A percentile compares a stretch with the other conserved stretches of the same genome.
Evolutionary conservation across 1,139 yeast species (phyloP).

Genomic region (Neolecta irregularis): DNA sequence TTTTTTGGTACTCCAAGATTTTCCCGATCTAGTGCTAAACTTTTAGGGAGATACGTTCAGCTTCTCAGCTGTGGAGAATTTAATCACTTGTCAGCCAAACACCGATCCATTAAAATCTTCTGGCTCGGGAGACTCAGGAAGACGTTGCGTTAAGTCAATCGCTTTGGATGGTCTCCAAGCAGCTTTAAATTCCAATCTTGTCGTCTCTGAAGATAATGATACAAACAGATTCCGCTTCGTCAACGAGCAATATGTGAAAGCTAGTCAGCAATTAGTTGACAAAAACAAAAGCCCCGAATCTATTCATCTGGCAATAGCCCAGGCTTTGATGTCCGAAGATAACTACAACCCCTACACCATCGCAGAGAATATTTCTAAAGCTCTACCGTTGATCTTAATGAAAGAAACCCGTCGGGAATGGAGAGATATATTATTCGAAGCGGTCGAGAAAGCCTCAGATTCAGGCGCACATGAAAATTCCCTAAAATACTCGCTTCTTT

Average conservation of each 20-base stretch:
- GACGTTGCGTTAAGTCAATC: too few relatives aligned
- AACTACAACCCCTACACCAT: conserved; percentile 9
- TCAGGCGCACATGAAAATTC: conserved; percentile 12
- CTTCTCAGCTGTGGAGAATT: conserved; percentile 7
- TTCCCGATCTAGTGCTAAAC: conserved; percentile 12
- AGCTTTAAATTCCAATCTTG: conserved; percentile 12
- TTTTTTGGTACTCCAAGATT: conserved; percentile 13
- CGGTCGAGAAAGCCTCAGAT: conserved; percentile 8
- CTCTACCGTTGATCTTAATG: conserved; percentile 12
- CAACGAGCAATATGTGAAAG: conserved; percentile 11
- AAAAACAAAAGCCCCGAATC: conserved; percentile 9
- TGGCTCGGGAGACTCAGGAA: too few relatives aligned
- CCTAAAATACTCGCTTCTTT: conserved; percentile 9
- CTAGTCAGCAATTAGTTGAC: conserved; percentile 10
- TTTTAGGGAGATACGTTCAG: conserved; percentile 10
- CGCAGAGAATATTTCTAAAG: conserved; percentile 13
- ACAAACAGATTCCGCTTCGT: conserved; percentile 12
- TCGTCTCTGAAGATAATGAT: conserved; percentile 5
- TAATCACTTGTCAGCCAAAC: too few relatives aligned
- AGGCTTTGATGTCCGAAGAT: conserved; percentile 8
- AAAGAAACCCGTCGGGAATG: conserved; percentile 9
- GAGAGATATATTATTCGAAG: conserved; percentile 9
- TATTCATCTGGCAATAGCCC: conserved; percentile 13
- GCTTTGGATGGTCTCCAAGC: conserved; percentile 15
- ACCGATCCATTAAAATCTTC: too few relatives aligned